Evolutionary conservation across 2,329 filamentous ascomycete genomes (phyloP), one percentile per base, ranked within the genome.

Genomic region (Arthrobotrys sinensis): DNA sequence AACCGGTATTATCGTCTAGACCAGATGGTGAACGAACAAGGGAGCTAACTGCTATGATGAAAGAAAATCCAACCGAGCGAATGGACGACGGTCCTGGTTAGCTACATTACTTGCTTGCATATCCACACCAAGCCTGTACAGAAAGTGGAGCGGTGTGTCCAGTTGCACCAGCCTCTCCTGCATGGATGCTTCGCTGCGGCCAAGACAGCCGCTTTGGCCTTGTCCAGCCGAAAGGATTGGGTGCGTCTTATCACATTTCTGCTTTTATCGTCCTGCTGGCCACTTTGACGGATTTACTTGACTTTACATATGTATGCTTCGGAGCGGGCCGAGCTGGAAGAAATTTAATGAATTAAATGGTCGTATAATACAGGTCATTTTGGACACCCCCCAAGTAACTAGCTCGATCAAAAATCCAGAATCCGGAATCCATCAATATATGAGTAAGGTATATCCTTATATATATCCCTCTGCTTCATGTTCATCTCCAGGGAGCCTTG

Each of bases 191-290:
- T 28, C 24, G 24, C 24, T 50, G 21, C 21, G 43, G 48, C 34
- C 48, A 55, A 66, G 45, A 55, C 38, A 43, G 34, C 55, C 38
- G 46, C 53, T 66, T 76, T 62, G 65, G 71, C 71, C 55, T 69
- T 43, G 12, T 76, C 53, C 64, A 76, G 38, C 71, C 71, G 71
- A 76, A 38, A 52, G 43, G 50, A 67, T 19, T 7, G 14, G 12
- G n/a, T 24, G 6, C 14, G 32, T 19, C 24, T 53, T 34, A 34
- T 34, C 34, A 40, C 32, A 40, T 40, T 36, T 32, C 16, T 43
- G 16, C 24, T 11, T 63, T 32, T 63, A 19, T 28, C 24, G 16
- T 48, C 14, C 55, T 14, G 24, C 16, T 55, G 24, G 50, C 16
- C 19, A 10, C 7, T 52, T 24, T 11, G 40, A 45, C 6, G n/a